Percentiles rank a stretch among this genome's conserved stretches.
phyloP scores from a whole-genome alignment of 2,329 filamentous ascomycete genomes.

The Bipolaris victoriae region DNA sequence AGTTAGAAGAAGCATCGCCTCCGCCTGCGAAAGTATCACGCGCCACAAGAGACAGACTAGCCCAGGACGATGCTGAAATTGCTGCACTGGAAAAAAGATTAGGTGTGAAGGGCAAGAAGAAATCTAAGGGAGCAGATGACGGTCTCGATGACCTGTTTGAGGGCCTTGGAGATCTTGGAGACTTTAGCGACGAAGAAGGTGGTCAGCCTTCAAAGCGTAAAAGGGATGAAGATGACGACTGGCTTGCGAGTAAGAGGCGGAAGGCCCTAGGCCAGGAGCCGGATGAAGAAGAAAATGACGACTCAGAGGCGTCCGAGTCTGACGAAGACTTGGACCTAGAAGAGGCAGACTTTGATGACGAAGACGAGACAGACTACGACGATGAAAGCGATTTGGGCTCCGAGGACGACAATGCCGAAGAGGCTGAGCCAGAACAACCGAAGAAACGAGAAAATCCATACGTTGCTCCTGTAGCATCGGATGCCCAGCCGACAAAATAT shows the following conservation, averaged over 20 bases:
- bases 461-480: slow-evolving; percentile 67
- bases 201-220: slow-evolving; percentile 61
- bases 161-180: slow-evolving; percentile 65
- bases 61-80: slow-evolving; percentile 87
- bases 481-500: slow-evolving; percentile 69
- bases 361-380: slow-evolving; percentile 24
- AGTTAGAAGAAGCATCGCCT: slow-evolving; percentile 18
- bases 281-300: slow-evolving; percentile 34
- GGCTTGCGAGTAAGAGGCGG: slow-evolving; percentile 63
- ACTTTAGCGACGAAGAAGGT: slow-evolving; percentile 55
- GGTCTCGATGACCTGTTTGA: slow-evolving; percentile 80
- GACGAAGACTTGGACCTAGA: slow-evolving; percentile 44
- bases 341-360: slow-evolving; percentile 24
- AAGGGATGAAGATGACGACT: slow-evolving; percentile 64
- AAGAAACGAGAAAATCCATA: slow-evolving; percentile 83
- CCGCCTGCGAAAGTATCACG: slow-evolving; percentile 41
- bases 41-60: slow-evolving; percentile 65
- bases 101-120: slow-evolving; percentile 78
- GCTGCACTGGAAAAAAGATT: slow-evolving; percentile 84
- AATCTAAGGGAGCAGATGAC: slow-evolving; percentile 75
- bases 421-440: slow-evolving; percentile 41
- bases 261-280: slow-evolving; percentile 52
- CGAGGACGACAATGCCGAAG: slow-evolving; percentile 36
- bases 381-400: slow-evolving; percentile 28
- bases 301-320: slow-evolving; percentile 23